Percentiles rank a stretch among this genome's conserved stretches.
Conservation (phyloP, 208 protist species). For the Angomonas ambiguus region DNA sequence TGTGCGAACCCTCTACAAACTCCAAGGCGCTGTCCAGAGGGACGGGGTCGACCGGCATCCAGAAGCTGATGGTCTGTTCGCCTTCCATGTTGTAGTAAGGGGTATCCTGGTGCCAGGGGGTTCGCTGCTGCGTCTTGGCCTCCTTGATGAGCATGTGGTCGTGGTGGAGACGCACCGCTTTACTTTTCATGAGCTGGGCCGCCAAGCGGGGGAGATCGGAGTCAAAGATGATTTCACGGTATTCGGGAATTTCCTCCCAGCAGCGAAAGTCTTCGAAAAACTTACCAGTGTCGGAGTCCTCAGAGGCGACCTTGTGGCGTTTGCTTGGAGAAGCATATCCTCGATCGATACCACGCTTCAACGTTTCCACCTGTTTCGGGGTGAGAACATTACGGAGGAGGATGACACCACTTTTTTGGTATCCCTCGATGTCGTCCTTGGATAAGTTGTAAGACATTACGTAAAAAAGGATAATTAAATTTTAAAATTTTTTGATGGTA, state of each 20-base stretch:
- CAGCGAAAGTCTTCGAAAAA: conserved; percentile 55
- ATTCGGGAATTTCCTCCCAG: conserved; percentile 38
- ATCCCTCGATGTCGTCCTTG: conserved; percentile 12
- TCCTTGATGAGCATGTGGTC: conserved; percentile 46
- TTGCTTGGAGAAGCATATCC: conserved; percentile 23
- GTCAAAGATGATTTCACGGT: conserved; percentile 35
- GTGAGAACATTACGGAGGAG: conserved; percentile 18
- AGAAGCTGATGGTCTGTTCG: conserved; percentile 42
- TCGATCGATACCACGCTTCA: conserved; percentile 26
- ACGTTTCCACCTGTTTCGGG: conserved; percentile 22
- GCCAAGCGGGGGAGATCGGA: conserved; percentile 22
- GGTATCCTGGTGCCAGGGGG: conserved; percentile 45
- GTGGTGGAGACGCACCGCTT: conserved; percentile 32
- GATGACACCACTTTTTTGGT: conserved; percentile 16
- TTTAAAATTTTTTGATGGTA: too few species aligned
- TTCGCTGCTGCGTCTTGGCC: conserved; percentile 31
- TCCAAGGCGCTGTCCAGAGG: conserved; percentile 38
- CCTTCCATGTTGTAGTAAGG: conserved; percentile 54
- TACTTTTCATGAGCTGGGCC: conserved; percentile 25
- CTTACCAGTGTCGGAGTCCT: conserved; percentile 31
- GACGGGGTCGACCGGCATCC: conserved; percentile 36
- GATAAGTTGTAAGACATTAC: conserved; percentile 14
- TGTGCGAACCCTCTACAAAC: conserved; percentile 36
- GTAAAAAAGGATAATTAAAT: too few species aligned
- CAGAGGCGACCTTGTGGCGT: conserved; percentile 30